Base-by-base conservation (phyloP, 768 basidiomycete genomes). In the Rhizopogon rudus region DNA sequence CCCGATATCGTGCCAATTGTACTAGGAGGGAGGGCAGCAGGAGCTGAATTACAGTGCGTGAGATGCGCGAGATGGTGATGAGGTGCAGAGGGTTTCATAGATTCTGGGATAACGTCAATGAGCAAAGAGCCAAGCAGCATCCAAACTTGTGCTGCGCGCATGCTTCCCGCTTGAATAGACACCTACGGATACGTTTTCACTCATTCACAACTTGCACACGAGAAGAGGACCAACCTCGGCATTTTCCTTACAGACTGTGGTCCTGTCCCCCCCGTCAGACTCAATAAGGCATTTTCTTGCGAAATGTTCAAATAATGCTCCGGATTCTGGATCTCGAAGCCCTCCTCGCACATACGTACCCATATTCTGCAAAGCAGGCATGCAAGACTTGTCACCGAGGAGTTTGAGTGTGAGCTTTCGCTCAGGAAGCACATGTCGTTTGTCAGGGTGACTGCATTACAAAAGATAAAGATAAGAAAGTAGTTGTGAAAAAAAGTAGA, bases 141-240 rank as follows among this genome's bases (percentile, higher is more conserved):
- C 91, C 91, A 93, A 2, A 76, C 75, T 60, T 89, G 86, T 1
- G 83, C 84, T 3, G 80, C 79, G 4, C 78, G 72, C 28, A 74
- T 63, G 55, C 81, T 78, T 20, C 82, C 82, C 8, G 75, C 83
- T 53, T 80, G 71, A n/a, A 81, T 66, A 6, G 91, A 89, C 43
- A 77, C 69, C 84, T 88, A 55, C 12, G 4, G 20, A 35, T 14
- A 50, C 9, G 6, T 40, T 16, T 43, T 28, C 22, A 31, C 35
- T n/a, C 28, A 33, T 22, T 22, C 14, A n/a, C 14, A 25, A 7
- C 5, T 5, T 6, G 0, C 35, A 35, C 22, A 3, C 13, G 5
- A 0, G n/a, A 54, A 31, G 10, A 22, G 72, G 13, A 58, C 70
- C 51, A 48, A 76, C 82, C 70, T 83, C 75, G 22, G 87, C 83